A percentile compares a stretch with the other conserved stretches of the same genome.
These are phyloP conservation scores for Cladobotryum mycophilum DNA, from an alignment of 2,329 filamentous ascomycete genomes.

Conservation along the genomic window DNA sequence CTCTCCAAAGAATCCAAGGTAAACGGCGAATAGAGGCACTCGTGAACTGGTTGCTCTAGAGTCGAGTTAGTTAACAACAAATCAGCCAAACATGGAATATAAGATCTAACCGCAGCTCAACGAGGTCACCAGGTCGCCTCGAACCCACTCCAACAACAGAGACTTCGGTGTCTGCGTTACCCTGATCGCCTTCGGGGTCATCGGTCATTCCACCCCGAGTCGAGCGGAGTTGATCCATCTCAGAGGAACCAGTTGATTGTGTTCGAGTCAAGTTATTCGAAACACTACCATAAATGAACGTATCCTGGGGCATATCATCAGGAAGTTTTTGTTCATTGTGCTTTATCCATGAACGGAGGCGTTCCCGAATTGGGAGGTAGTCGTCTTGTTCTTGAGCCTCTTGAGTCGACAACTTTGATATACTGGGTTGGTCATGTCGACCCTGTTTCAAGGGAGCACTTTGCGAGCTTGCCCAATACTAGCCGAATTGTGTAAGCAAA, in stretches of 20 bases:
- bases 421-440: constrained; percentile 6
- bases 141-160: constrained; percentile 21
- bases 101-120: constrained; percentile 38
- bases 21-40: constrained; percentile 45
- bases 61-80: constrained; percentile 9
- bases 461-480: constrained; percentile 15
- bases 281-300: constrained; percentile 20
- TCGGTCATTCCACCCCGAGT: constrained; percentile 19
- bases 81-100: not conserved
- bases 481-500: constrained; percentile 2
- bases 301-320: constrained; percentile 19
- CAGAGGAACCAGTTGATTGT: constrained; percentile 27
- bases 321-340: constrained; percentile 26
- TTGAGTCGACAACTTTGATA: not conserved
- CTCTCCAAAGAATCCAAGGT: constrained; percentile 44
- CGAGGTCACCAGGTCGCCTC: constrained; percentile 41
- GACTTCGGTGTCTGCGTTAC: constrained; percentile 20
- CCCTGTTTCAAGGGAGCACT: not conserved
- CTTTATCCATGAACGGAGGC: constrained; percentile 36
- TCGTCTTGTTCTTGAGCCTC: constrained; percentile 4
- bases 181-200: constrained; percentile 21
- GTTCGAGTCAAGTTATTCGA: constrained; percentile 27
- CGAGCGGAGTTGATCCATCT: constrained; percentile 24
- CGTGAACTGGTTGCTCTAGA: constrained; percentile 31
- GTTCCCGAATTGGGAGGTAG: constrained; percentile 31